These are phyloP conservation scores for Cladosporium cucumerinum DNA, from an alignment of 2,329 filamentous ascomycete genomes.

Conservation along the genomic window DNA sequence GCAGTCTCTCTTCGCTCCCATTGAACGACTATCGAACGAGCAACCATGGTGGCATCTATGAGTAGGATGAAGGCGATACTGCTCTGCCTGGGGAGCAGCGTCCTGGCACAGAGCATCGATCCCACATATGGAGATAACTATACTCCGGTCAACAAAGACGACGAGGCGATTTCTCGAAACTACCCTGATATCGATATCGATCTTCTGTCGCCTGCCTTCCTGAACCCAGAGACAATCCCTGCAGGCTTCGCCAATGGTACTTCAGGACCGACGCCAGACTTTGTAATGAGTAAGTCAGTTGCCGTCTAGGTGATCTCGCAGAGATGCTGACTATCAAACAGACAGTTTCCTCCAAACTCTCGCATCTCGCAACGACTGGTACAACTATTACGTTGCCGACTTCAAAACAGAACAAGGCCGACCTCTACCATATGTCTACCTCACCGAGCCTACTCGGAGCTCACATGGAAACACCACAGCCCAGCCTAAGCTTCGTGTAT, in stretches of 20 bases:
- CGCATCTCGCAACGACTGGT: constrained; percentile 22
- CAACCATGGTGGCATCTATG: background rate
- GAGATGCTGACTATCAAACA: constrained; percentile 4
- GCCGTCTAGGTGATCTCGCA: too few relatives aligned
- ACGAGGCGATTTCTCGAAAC: constrained; percentile 27
- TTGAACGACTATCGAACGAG: background rate
- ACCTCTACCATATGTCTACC: constrained; percentile 18
- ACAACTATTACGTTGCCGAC: constrained; percentile 20
- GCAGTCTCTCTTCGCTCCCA: background rate
- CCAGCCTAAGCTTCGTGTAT: constrained; percentile 34
- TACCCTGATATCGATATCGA: constrained; percentile 35
- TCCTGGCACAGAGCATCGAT: constrained; percentile 5
- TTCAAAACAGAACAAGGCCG: constrained; percentile 23
- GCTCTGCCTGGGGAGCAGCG: constrained; percentile 12
- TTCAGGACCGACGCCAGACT: constrained; percentile 33
- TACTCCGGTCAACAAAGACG: constrained; percentile 2
- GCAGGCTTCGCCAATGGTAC: constrained; percentile 33
- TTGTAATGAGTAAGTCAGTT: constrained; percentile 18
- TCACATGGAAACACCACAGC: background rate
- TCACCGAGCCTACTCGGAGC: constrained; percentile 15
- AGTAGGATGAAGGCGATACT: background rate
- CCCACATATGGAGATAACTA: constrained; percentile 11
- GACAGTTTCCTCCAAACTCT: constrained; percentile 21
- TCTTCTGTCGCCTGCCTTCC: constrained; percentile 34
- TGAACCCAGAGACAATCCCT: constrained; percentile 29